Base-by-base conservation (phyloP, 2,329 filamentous ascomycete species). In the Leptographium galeiforme region DNA sequence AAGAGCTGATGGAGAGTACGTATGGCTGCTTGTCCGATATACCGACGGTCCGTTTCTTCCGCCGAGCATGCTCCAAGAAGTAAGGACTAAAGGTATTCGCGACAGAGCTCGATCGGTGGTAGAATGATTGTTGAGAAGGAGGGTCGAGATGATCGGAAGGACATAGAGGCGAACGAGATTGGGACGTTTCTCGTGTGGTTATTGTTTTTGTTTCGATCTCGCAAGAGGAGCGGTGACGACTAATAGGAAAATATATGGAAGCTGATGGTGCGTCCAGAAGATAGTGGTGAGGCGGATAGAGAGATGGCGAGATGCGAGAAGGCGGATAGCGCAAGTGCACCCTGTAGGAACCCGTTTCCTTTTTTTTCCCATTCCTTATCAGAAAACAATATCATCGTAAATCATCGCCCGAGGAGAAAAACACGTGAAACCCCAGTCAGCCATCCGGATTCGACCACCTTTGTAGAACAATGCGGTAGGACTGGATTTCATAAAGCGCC, bases 301-400 rank as follows among this genome's bases (percentile, higher is more conserved):
- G 59, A 56, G 61, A 55, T 61, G 52, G 53, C 52, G 53, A 51
- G 51, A 52, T 52, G 48, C 55, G 38, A 55, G 48, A 57, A 49
- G 55, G 51, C 50, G 34, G 52, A 57, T 63, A 70, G 70, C 64
- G 71, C 63, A 70, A 64, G 63, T 71, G 70, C 64, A 72, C 65
- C 71, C 57, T 49, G 44, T 39, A 47, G 47, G 39, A 53, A 46
- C 47, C 48, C 44, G 45, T 48, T 56, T 50, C 34, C 41, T 48
- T 50, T 48, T 54, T 54, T 52, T 54, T 55, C 45, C 51, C 53
- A 51, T 57, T 57, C 51, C 53, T 53, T 47, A 25, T 36, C 46
- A 40, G 47, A 55, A 53, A 50, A 52, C 5, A 52, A 54, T 55
- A 52, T 57, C 54, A 48, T 56, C 57, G 53, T 59, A 47, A 58